These are phyloP conservation scores for Beauveria bassiana DNA, from an alignment of 2,329 filamentous ascomycete genomes.

Conservation along the genomic window DNA sequence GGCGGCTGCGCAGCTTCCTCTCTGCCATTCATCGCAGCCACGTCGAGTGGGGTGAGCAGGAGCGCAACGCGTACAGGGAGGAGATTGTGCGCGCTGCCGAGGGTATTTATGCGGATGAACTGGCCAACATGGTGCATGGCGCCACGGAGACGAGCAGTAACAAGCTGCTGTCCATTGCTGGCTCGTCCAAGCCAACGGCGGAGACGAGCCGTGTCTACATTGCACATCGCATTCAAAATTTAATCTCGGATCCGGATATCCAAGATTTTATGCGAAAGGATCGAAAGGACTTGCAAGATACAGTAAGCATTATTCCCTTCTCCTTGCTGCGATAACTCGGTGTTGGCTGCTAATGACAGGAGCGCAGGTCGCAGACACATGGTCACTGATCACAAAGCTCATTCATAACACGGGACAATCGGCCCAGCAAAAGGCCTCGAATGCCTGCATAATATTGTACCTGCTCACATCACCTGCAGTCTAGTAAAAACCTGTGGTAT, in stretches of 20 bases:
- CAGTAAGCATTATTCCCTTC: neutral
- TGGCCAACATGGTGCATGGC: neutral
- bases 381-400: slow-evolving; percentile 6
- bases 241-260: neutral
- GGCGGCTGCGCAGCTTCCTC: slow-evolving; percentile 2
- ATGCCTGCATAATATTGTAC: slow-evolving; percentile 6
- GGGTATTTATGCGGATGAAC: slow-evolving; percentile 2
- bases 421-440: slow-evolving; percentile 2
- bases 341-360: neutral
- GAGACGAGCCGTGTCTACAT: slow-evolving; percentile 7
- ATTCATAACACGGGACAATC: slow-evolving; percentile 7
- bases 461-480: slow-evolving; percentile 1
- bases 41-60: slow-evolving; percentile 7
- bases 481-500: neutral
- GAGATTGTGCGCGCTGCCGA: slow-evolving; percentile 11
- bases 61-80: slow-evolving; percentile 10
- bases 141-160: neutral
- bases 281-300: slow-evolving; percentile 7
- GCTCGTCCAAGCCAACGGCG: neutral
- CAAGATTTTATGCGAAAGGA: slow-evolving; percentile 8
- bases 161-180: neutral
- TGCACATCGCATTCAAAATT: slow-evolving; percentile 1
- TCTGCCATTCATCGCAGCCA: slow-evolving; percentile 7
- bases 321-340: neutral
- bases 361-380: slow-evolving; percentile 1